These are phyloP conservation scores for Aspergillus incahuasiensis DNA, from an alignment of 495 filamentous ascomycete species.

Conservation along the genomic window DNA sequence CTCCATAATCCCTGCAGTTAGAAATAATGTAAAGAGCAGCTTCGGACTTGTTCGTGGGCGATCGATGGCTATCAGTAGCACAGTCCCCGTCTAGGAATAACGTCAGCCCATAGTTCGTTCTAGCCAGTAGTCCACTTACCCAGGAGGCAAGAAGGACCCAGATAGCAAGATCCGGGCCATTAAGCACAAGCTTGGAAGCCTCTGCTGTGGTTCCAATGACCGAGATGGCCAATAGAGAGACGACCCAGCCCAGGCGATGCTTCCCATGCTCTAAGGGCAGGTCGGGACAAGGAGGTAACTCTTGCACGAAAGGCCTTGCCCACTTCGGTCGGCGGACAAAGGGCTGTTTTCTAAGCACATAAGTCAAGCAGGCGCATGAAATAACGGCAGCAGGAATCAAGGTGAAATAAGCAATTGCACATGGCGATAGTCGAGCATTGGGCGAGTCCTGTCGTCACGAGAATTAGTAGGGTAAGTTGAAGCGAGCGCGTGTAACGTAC, in stretches of 20 bases:
- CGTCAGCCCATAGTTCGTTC: neutral
- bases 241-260: constrained; percentile 28
- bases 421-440: constrained; percentile 44
- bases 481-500: constrained; percentile 3
- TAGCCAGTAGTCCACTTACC: constrained; percentile 30
- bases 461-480: neutral
- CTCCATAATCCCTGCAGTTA: constrained; percentile 35
- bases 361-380: constrained; percentile 33
- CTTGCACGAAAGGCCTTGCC: constrained; percentile 43
- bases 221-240: constrained; percentile 38
- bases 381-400: constrained; percentile 40
- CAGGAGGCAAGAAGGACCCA: constrained; percentile 39
- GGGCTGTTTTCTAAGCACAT: constrained; percentile 25
- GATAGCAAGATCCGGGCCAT: constrained; percentile 18
- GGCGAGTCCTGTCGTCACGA: constrained; percentile 38
- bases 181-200: constrained; percentile 34
- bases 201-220: constrained; percentile 38
- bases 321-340: constrained; percentile 42
- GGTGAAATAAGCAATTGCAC: constrained; percentile 45
- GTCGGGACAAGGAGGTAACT: constrained; percentile 34
- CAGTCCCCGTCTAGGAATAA: constrained; percentile 33
- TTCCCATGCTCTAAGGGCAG: constrained; percentile 22
- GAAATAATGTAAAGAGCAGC: constrained; percentile 30
- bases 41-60: constrained; percentile 45
- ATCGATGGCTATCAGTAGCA: constrained; percentile 42